These are phyloP conservation scores for Epichloe sibirici DNA, from an alignment of 2,329 filamentous ascomycete species.

Conservation along the genomic window DNA sequence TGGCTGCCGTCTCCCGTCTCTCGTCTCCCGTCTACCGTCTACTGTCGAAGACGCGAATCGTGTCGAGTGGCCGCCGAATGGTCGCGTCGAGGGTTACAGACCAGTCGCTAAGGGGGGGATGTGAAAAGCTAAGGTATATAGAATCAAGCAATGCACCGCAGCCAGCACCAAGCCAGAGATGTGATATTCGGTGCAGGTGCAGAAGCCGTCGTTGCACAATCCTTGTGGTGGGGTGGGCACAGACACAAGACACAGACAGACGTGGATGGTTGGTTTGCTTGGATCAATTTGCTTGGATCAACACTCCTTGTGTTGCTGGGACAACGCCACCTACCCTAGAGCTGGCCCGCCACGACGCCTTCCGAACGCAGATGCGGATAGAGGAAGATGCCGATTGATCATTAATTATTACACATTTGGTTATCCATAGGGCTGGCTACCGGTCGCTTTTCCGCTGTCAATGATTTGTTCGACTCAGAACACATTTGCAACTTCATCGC, in stretches of 20 bases:
- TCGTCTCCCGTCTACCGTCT: too few species aligned
- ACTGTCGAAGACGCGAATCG: neutral
- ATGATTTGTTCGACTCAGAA: too few species aligned
- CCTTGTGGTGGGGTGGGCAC: neutral
- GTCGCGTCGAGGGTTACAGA: neutral
- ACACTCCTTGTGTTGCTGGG: neutral
- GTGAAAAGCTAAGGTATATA: neutral
- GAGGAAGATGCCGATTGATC: too few species aligned
- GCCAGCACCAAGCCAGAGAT: neutral
- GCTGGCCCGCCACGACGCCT: too few species aligned
- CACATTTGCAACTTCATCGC: too few species aligned
- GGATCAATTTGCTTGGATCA: neutral
- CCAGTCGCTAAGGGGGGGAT: neutral
- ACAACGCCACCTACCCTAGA: neutral
- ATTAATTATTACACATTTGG: too few species aligned
- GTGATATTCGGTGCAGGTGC: neutral
- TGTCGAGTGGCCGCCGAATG: neutral
- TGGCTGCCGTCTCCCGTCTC: neutral
- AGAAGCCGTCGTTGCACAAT: constrained; percentile 2
- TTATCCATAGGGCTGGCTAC: too few species aligned
- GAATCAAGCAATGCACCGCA: neutral
- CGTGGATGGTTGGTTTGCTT: too few species aligned
- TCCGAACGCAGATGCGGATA: too few species aligned
- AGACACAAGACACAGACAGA: too few species aligned
- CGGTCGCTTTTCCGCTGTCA: too few species aligned